phyloP scores from a whole-genome alignment of 2,329 filamentous ascomycete species.

The Dothideomycetes sp. region DNA sequence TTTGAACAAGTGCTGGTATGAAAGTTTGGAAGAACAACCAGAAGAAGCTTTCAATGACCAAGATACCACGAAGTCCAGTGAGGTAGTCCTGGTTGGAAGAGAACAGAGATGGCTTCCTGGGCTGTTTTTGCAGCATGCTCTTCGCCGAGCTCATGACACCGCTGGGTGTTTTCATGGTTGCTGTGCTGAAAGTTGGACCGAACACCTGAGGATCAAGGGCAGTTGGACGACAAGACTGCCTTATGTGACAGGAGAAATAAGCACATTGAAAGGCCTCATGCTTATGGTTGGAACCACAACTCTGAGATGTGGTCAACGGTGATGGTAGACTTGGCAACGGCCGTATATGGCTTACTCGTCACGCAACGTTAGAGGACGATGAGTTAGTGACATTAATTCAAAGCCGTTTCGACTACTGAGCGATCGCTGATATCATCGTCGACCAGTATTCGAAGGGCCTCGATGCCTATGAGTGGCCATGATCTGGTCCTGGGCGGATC shows the following conservation, averaged over 20 bases:
- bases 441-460: no score
- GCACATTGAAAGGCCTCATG: background rate
- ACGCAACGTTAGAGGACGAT: no score
- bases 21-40: conserved; percentile 36
- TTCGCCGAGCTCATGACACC: background rate
- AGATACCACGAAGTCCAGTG: conserved; percentile 32
- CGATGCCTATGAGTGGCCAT: no score
- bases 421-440: no score
- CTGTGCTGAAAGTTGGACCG: no score
- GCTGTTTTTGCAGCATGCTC: background rate
- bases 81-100: conserved; percentile 20
- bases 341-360: background rate
- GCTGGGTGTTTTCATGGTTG: no score
- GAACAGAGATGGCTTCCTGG: background rate
- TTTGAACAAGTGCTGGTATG: conserved; percentile 12
- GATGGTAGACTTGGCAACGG: background rate
- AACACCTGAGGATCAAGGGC: background rate
- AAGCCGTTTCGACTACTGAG: no score
- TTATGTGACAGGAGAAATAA: background rate
- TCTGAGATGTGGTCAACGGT: no score
- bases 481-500: no score
- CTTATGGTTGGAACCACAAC: no score
- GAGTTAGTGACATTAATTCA: no score
- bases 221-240: background rate
- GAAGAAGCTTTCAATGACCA: conserved; percentile 32